phyloP scores from a whole-genome alignment of 257 asterid species.

The Solanum etuberosum region DNA sequence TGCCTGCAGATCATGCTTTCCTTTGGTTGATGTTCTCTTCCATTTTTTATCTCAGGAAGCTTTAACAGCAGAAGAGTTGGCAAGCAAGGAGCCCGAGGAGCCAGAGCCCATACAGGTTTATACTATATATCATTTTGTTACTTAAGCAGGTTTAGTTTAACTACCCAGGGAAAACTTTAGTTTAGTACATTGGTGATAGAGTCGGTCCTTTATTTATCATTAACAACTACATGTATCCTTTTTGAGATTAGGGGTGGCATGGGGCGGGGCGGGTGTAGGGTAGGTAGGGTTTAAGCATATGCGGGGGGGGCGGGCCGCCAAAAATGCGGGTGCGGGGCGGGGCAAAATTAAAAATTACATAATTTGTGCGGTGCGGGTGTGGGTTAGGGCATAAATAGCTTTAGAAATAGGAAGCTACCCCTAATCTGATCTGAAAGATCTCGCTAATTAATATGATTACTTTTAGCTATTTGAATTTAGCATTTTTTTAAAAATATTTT shows the following conservation, averaged over 20 bases:
- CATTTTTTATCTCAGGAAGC: conserved; percentile 50
- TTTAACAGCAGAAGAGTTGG: conserved; percentile 73
- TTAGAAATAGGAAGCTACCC: background rate
- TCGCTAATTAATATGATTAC: background rate
- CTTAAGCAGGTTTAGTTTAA: background rate
- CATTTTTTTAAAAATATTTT: background rate
- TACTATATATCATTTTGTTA: background rate
- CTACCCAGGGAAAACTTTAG: background rate
- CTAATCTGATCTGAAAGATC: background rate
- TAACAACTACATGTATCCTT: background rate
- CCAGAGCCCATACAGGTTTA: conserved; percentile 52
- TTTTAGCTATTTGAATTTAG: background rate
- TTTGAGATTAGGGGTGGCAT: background rate
- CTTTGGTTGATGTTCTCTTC: background rate
- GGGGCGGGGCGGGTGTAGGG: background rate
- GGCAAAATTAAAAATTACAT: background rate
- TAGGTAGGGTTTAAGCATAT: background rate
- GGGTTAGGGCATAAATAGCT: background rate
- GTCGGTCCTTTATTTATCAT: background rate
- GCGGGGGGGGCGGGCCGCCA: background rate
- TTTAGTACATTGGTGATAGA: background rate
- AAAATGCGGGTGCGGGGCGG: background rate
- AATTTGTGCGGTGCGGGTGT: background rate
- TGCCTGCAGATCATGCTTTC: background rate
- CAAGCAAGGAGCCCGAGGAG: conserved; percentile 69